Base-by-base conservation (phyloP, 768 basidiomycete genomes). In the Mycena belliarum region DNA sequence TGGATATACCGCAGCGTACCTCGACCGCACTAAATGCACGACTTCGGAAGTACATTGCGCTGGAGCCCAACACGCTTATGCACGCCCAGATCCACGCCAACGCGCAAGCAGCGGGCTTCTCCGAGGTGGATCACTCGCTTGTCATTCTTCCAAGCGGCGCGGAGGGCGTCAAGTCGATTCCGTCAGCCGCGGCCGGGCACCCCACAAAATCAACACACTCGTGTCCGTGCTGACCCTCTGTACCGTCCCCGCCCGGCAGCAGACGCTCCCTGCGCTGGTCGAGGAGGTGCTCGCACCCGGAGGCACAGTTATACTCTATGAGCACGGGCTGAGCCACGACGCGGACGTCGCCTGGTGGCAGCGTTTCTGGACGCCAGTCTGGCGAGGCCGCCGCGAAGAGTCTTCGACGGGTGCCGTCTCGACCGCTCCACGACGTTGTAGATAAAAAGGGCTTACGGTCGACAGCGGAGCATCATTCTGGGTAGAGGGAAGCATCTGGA, bases 21-120 rank as follows among this genome's bases (percentile, higher is more conserved):
- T 92, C 24, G 80, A 88, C 58, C 73, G 67, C 37, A 57, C 67
- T 1, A 75, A 73, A 26, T 84, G 90, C 29, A 78, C 82, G 1
- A n/a, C n/a, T n/a, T n/a, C n/a, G n/a, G n/a, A 83, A 77, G 68
- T 91, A 91, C 63, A 73, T 91, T 44, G 89, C 89, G 0, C 66
- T 91, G 9, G 89, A 91, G 65, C 89, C 90, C 14, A 91, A 90
- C 64, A 50, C 60, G 4, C 69, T 73, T 56, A 88, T 90, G 88
- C 88, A 91, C 64, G 49, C 73, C 4, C 65, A 75, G 16, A 79
- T 92, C 37, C 79, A 83, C 28, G 67, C 65, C 3, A 66, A 66
- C 9, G 89, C 87, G 6, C 67, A 73, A 28, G 67, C 68, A 2
- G 79, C 75, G 10, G 87, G 88, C 3, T 88, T 78, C 67, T 70